A percentile compares a stretch with the other conserved stretches of the same genome.
Evolutionary conservation across 2,329 filamentous ascomycete genomes (phyloP).

Genomic region (Eurotiales sp.): DNA sequence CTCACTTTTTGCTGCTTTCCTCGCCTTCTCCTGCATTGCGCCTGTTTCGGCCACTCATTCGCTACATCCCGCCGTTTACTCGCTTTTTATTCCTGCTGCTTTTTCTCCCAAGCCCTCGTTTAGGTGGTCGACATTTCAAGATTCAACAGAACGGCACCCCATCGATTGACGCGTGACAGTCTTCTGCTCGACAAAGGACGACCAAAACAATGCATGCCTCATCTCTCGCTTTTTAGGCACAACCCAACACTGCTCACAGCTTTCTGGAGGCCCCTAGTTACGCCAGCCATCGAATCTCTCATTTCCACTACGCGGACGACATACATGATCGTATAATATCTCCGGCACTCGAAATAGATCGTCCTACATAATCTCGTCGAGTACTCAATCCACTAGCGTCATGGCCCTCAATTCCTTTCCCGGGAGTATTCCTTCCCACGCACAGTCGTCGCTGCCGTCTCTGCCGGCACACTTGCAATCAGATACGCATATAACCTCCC

Average conservation of each 20-base stretch:
- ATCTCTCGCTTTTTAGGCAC: constrained; percentile 7
- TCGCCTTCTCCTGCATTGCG: too few species aligned
- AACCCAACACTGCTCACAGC: background rate
- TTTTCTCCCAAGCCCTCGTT: too few species aligned
- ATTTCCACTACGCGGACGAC: too few species aligned
- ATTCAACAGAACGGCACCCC: too few species aligned
- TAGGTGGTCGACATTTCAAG: too few species aligned
- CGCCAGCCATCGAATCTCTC: too few species aligned
- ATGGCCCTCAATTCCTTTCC: constrained; percentile 41
- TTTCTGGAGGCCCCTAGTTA: too few species aligned
- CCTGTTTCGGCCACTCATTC: too few species aligned
- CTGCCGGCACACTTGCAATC: constrained; percentile 67
- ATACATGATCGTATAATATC: background rate
- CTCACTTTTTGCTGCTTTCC: background rate
- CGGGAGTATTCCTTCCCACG: constrained; percentile 56
- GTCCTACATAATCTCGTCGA: background rate
- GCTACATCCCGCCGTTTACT: background rate
- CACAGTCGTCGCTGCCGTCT: constrained; percentile 79
- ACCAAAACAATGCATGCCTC: background rate
- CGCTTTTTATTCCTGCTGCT: background rate
- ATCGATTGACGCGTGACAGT: too few species aligned
- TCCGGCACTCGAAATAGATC: background rate
- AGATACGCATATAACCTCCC: constrained; percentile 50
- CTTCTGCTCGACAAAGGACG: background rate
- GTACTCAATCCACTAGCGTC: constrained; percentile 14